Percentiles rank a stretch among this genome's conserved stretches.
Evolutionary conservation across 352 stramenopile genomes (phyloP).

Genomic region (Phytophthora palmivora): DNA sequence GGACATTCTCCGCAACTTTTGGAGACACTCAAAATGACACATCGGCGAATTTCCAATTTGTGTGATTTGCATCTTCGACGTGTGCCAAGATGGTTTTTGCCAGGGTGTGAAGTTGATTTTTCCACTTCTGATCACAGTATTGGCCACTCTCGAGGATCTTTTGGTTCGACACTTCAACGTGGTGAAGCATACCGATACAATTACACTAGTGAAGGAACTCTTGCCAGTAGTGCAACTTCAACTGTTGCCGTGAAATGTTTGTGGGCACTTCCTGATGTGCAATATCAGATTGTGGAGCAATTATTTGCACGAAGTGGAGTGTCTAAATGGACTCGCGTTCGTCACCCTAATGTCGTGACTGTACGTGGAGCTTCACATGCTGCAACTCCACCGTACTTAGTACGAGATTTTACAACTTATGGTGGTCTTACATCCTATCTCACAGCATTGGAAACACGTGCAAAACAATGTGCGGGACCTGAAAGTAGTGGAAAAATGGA

Average conservation of each 20-base stretch:
- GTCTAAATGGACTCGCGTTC: conserved; percentile 52
- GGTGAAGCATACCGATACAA: conserved; percentile 60
- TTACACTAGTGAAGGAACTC: conserved; percentile 39
- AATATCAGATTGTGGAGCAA: conserved; percentile 62
- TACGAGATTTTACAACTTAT: conserved; percentile 69
- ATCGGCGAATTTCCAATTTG: conserved; percentile 61
- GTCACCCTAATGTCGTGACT: conserved; percentile 68
- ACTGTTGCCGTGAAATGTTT: conserved; percentile 69
- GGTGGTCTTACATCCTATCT: conserved; percentile 63
- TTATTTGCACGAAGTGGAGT: conserved; percentile 55
- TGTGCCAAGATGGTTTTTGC: conserved; percentile 70
- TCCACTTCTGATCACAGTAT: conserved; percentile 43
- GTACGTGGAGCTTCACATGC: conserved; percentile 68
- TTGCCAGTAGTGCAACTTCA: conserved; percentile 38
- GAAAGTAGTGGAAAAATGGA: conserved; percentile 46
- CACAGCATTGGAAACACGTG: conserved; percentile 43
- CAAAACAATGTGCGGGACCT: conserved; percentile 38
- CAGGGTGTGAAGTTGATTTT: conserved; percentile 58
- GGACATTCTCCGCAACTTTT: conserved; percentile 56
- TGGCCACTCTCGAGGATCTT: conserved; percentile 44
- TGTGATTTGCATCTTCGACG: conserved; percentile 56
- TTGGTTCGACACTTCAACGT: conserved; percentile 57
- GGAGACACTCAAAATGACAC: conserved; percentile 71
- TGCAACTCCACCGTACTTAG: conserved; percentile 51
- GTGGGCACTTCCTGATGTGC: conserved; percentile 47